These are phyloP conservation scores for Penicillium sp. DNA, from an alignment of 2,329 filamentous ascomycete genomes.

Conservation along the genomic window DNA sequence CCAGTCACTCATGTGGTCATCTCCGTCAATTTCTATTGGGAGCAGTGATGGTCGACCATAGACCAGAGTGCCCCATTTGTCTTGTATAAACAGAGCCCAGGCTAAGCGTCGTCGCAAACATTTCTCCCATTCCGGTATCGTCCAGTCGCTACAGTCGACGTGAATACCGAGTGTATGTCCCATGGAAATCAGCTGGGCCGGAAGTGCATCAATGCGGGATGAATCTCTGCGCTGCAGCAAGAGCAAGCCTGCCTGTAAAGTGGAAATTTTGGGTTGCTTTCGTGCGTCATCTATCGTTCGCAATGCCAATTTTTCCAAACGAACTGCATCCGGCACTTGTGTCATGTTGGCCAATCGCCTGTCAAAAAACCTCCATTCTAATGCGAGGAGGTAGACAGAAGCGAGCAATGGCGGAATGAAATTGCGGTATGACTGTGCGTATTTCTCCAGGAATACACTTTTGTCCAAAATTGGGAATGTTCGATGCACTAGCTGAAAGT, in stretches of 20 bases:
- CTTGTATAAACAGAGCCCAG: conserved; percentile 62
- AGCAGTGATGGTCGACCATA: conserved; percentile 53
- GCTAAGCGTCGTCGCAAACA: conserved; percentile 56
- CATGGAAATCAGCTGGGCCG: conserved; percentile 51
- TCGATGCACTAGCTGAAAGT: conserved; percentile 74
- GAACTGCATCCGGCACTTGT: conserved; percentile 10
- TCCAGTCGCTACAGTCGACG: conserved; percentile 57
- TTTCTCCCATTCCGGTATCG: conserved; percentile 58
- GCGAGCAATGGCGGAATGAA: conserved; percentile 72
- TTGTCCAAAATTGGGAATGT: conserved; percentile 79
- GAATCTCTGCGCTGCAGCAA: conserved; percentile 45
- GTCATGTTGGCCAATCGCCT: background rate
- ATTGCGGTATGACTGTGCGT: conserved; percentile 64
- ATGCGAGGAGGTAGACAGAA: conserved; percentile 68
- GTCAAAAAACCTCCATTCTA: conserved; percentile 74
- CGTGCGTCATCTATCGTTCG: conserved; percentile 37
- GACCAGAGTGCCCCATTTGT: conserved; percentile 47
- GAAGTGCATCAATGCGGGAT: conserved; percentile 40
- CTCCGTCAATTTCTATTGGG: background rate
- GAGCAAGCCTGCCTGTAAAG: conserved; percentile 51
- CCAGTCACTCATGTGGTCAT: conserved; percentile 47
- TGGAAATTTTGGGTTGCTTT: conserved; percentile 48
- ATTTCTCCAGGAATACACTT: conserved; percentile 71
- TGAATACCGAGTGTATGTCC: conserved; percentile 56
- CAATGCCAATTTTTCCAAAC: conserved; percentile 42